Conservation (phyloP, 2,329 filamentous ascomycete species). For the Aspergillus sclerotialis region DNA sequence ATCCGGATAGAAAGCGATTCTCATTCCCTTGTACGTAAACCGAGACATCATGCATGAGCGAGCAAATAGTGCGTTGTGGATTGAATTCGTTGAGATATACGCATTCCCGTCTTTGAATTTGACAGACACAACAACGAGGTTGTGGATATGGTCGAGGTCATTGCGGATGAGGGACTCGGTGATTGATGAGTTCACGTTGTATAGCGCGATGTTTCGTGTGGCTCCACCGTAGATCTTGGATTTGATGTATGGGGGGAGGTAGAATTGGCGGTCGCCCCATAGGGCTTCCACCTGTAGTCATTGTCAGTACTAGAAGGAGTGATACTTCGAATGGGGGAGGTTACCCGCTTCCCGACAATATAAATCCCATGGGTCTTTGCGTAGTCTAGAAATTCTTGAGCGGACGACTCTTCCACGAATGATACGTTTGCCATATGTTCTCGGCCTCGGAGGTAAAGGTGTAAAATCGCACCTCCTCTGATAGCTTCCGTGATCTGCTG, state of each 20-base stretch:
- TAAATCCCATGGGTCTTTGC: constrained; percentile 60
- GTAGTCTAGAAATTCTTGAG: constrained; percentile 59
- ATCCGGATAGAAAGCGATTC: constrained; percentile 64
- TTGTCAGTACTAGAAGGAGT: no score
- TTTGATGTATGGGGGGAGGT: constrained; percentile 55
- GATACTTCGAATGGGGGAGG: constrained; percentile 23
- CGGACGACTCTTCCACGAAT: constrained; percentile 59
- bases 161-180: constrained; percentile 60
- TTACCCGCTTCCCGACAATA: constrained; percentile 60
- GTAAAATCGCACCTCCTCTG: constrained; percentile 64
- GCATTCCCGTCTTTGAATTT: constrained; percentile 53
- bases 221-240: constrained; percentile 60
- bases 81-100: constrained; percentile 68
- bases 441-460: constrained; percentile 55
- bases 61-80: constrained; percentile 68
- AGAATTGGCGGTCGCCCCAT: constrained; percentile 67
- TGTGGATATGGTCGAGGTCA: constrained; percentile 77
- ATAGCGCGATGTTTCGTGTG: constrained; percentile 67
- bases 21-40: constrained; percentile 61
- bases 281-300: constrained; percentile 53
- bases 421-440: constrained; percentile 61
- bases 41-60: constrained; percentile 67
- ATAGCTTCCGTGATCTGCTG: constrained; percentile 59
- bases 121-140: constrained; percentile 63
- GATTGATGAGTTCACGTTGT: constrained; percentile 49